These are phyloP conservation scores for Scytalidium lignicola DNA, from an alignment of 2,329 filamentous ascomycete species.

Conservation along the genomic window DNA sequence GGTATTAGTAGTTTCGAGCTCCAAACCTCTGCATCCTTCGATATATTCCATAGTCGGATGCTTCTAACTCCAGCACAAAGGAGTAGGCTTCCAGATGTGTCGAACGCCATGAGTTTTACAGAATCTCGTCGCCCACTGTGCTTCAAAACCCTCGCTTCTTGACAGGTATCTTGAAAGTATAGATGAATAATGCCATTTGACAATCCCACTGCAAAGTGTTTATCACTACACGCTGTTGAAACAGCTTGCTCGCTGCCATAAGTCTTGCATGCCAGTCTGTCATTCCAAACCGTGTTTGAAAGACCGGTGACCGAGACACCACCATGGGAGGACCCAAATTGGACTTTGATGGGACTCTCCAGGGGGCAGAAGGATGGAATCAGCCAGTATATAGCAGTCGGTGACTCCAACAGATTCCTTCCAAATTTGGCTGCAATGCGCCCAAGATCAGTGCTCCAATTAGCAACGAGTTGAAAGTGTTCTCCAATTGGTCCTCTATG, in stretches of 20 bases:
- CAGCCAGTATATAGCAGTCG: conserved; percentile 29
- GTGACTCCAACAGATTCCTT: conserved; percentile 23
- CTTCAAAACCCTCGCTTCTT: conserved; percentile 5
- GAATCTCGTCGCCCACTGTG: too few species aligned
- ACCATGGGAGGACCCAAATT: conserved; percentile 1
- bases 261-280: conserved; percentile 28
- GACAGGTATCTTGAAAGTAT: conserved; percentile 22
- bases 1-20: too few species aligned
- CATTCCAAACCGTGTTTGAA: conserved; percentile 26
- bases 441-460: conserved; percentile 29
- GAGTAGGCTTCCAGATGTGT: too few species aligned
- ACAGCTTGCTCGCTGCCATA: conserved; percentile 21
- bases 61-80: too few species aligned
- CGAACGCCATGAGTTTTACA: too few species aligned
- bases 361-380: conserved; percentile 30
- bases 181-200: conserved; percentile 25
- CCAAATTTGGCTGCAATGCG: conserved; percentile 29
- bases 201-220: conserved; percentile 26
- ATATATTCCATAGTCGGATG: too few species aligned
- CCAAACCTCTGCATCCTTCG: too few species aligned
- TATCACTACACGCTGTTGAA: conserved; percentile 21
- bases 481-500: conserved; percentile 21
- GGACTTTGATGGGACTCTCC: conserved; percentile 23
- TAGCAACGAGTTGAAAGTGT: background rate
- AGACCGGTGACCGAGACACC: conserved; percentile 19